phyloP scores from a whole-genome alignment of 352 stramenopile genomes.

The Phytophthora palmivora region DNA sequence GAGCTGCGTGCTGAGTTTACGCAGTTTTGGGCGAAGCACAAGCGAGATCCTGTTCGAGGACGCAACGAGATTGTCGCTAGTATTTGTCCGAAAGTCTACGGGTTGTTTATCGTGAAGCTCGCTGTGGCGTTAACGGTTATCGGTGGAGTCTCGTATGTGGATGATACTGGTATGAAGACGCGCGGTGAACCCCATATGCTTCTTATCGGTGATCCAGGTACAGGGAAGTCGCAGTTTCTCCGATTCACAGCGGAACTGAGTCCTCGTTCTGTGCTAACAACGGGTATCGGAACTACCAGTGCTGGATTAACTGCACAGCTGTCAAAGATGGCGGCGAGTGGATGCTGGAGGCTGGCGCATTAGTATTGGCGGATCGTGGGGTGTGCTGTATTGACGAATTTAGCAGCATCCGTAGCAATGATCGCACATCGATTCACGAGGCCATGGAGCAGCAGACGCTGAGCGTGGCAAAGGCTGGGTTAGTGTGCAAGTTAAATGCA shows the following conservation, averaged over 20 bases:
- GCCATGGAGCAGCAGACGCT: slow-evolving; percentile 99
- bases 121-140: slow-evolving; percentile 94
- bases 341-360: slow-evolving; percentile 95
- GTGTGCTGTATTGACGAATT: slow-evolving; percentile 99
- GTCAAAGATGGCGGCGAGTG: slow-evolving; percentile 96
- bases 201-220: slow-evolving; percentile 79
- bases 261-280: slow-evolving; percentile 96
- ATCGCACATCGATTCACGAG: slow-evolving; percentile 95
- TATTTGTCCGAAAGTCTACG: slow-evolving; percentile 96
- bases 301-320: slow-evolving; percentile 97
- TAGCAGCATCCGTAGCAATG: slow-evolving; percentile 94
- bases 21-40: slow-evolving; percentile 87
- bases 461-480: slow-evolving; percentile 96
- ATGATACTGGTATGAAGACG: slow-evolving; percentile 79
- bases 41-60: slow-evolving; percentile 54
- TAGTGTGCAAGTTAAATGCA: slow-evolving; percentile 97
- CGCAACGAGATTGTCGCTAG: slow-evolving; percentile 93
- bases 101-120: slow-evolving; percentile 94
- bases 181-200: slow-evolving; percentile 89
- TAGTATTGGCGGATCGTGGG: slow-evolving; percentile 92
- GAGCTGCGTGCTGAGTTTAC: slow-evolving; percentile 92
- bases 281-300: slow-evolving; percentile 95
- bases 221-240: slow-evolving; percentile 96
- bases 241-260: slow-evolving; percentile 95
- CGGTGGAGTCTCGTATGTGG: slow-evolving; percentile 83